These are phyloP conservation scores for Rhizopus arrhizus DNA, from an alignment of 371 early-diverging fungal species.

Conservation along the genomic window DNA sequence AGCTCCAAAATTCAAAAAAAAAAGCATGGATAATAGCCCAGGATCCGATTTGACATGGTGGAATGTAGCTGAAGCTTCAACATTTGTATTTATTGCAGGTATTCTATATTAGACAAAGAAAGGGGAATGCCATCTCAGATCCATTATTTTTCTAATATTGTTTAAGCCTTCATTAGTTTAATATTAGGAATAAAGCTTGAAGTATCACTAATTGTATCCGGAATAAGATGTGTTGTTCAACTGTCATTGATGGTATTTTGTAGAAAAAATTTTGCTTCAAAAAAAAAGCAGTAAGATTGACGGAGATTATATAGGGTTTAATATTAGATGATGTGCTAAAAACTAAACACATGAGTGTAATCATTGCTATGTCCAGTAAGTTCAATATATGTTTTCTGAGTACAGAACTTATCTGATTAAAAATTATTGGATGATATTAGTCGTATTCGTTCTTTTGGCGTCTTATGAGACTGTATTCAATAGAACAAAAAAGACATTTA, in stretches of 20 bases:
- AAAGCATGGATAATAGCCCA: slow-evolving; percentile 2
- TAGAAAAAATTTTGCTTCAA: background rate
- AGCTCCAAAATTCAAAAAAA: too few relatives aligned
- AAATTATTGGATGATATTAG: slow-evolving; percentile 13
- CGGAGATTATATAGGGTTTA: slow-evolving; percentile 33
- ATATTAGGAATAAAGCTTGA: slow-evolving; percentile 43
- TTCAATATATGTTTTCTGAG: background rate
- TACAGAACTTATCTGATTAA: too few relatives aligned
- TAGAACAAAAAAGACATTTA: slow-evolving; percentile 45
- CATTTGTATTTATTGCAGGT: slow-evolving; percentile 46
- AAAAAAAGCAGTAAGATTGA: background rate
- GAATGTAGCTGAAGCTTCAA: slow-evolving; percentile 44
- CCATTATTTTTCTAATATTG: background rate
- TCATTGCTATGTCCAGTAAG: slow-evolving; percentile 43
- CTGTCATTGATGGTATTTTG: slow-evolving; percentile 45
- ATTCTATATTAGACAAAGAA: background rate
- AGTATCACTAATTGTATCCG: slow-evolving; percentile 40
- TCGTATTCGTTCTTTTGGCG: slow-evolving; percentile 39
- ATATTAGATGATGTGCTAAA: slow-evolving; percentile 46
- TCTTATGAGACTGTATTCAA: slow-evolving; percentile 49
- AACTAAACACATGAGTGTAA: slow-evolving; percentile 37
- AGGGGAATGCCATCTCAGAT: background rate
- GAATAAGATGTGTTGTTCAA: slow-evolving; percentile 49
- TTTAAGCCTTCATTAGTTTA: slow-evolving; percentile 38
- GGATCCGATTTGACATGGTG: slow-evolving; percentile 37